These are phyloP conservation scores for Debaryomyces udenii DNA, from an alignment of 1,139 yeast species.

Conservation along the genomic window DNA sequence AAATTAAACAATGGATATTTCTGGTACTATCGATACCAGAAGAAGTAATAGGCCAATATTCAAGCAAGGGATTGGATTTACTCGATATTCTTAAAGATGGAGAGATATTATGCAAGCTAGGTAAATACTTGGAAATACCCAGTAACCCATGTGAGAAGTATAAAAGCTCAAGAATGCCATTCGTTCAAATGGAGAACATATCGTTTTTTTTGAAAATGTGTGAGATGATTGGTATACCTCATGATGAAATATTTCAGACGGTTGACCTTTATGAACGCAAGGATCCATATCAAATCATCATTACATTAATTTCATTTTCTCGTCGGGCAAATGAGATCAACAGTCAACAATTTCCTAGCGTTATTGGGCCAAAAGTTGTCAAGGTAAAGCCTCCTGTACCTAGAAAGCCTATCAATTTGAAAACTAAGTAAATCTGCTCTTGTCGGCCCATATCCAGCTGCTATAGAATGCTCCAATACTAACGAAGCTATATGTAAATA, in stretches of 20 bases:
- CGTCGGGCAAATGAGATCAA: slow-evolving; percentile 47
- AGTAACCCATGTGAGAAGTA: slow-evolving; percentile 46
- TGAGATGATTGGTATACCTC: slow-evolving; percentile 68
- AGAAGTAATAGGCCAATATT: slow-evolving; percentile 17
- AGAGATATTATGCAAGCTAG: slow-evolving; percentile 58
- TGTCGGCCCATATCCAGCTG: background rate
- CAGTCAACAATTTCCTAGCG: slow-evolving; percentile 26
- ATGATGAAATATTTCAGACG: slow-evolving; percentile 83
- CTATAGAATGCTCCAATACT: slow-evolving; percentile 2
- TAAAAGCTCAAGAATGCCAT: slow-evolving; percentile 76
- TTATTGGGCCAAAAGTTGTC: slow-evolving; percentile 41
- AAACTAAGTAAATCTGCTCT: slow-evolving; percentile 8
- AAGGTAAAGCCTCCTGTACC: slow-evolving; percentile 44
- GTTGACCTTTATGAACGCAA: slow-evolving; percentile 72
- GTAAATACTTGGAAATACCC: slow-evolving; percentile 37
- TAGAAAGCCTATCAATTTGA: slow-evolving; percentile 32
- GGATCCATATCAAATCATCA: slow-evolving; percentile 78
- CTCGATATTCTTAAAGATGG: slow-evolving; percentile 68
- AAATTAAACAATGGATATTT: slow-evolving; percentile 55
- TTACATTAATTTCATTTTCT: slow-evolving; percentile 74
- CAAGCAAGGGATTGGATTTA: slow-evolving; percentile 30
- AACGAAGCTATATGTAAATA: slow-evolving; percentile 5
- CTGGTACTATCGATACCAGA: slow-evolving; percentile 28
- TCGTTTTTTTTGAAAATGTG: slow-evolving; percentile 69
- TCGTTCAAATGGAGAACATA: slow-evolving; percentile 87